Percentiles rank a stretch among this genome's conserved stretches.
phyloP scores from a whole-genome alignment of 2,329 filamentous ascomycete species.

The Ophiocordyceps australis region DNA sequence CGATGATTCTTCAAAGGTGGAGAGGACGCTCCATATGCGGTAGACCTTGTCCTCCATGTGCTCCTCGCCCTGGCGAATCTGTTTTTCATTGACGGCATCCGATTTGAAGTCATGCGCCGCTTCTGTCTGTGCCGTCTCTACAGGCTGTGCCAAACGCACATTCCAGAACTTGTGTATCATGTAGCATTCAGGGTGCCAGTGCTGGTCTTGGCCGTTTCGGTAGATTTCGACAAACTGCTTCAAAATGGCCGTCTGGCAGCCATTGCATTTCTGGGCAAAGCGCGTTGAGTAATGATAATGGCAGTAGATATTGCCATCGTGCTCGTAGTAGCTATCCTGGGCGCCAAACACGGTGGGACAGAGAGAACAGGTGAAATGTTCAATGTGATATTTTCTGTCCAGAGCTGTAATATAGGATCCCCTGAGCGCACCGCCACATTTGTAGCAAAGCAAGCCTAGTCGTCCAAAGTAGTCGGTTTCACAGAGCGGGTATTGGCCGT shows the following conservation, averaged over 20 bases:
- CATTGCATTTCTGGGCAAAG: slow-evolving; percentile 90
- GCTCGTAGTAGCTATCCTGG: slow-evolving; percentile 97
- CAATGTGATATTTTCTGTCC: slow-evolving; percentile 96
- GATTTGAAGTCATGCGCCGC: too few relatives aligned
- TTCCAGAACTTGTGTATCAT: slow-evolving; percentile 99
- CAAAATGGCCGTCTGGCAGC: slow-evolving; percentile 89
- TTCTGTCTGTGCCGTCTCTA: slow-evolving; percentile 25
- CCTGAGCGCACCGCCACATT: slow-evolving; percentile 80
- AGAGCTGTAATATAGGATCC: slow-evolving; percentile 97
- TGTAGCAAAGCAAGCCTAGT: slow-evolving; percentile 75
- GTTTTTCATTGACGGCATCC: slow-evolving; percentile 47
- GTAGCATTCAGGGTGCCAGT: slow-evolving; percentile 99
- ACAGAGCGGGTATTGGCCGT: slow-evolving; percentile 82
- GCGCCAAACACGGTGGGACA: slow-evolving; percentile 97
- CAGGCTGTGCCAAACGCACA: slow-evolving; percentile 57
- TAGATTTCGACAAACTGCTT: slow-evolving; percentile 99
- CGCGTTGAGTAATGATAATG: slow-evolving; percentile 98
- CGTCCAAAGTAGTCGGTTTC: slow-evolving; percentile 96
- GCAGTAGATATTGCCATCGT: slow-evolving; percentile 90
- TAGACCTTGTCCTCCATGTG: slow-evolving; percentile 96
- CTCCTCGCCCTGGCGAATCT: slow-evolving; percentile 74
- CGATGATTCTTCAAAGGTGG: slow-evolving; percentile 92
- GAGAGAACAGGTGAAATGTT: slow-evolving; percentile 95
- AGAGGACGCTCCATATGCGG: slow-evolving; percentile 94
- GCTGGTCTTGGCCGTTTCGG: slow-evolving; percentile 92